A percentile compares a stretch with the other conserved stretches of the same genome.
phyloP scores from a whole-genome alignment of 2,329 filamentous ascomycete genomes.

The Cladosporium sp. region DNA sequence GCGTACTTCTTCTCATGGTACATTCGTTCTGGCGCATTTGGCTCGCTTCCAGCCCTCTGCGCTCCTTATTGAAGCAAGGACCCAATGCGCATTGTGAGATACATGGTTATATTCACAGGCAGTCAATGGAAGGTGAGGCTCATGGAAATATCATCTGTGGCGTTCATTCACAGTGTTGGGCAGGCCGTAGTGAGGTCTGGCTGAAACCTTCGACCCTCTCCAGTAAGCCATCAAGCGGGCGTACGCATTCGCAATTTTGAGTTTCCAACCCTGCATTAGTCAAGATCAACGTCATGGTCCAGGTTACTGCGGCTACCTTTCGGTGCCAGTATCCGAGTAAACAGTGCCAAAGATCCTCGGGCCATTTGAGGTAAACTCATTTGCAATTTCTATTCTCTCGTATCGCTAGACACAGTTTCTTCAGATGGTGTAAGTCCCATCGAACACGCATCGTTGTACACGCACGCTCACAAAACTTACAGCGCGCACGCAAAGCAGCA shows the following conservation, averaged over 20 bases:
- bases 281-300: conserved; percentile 7
- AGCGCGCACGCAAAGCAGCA: neutral
- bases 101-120: too few relatives aligned
- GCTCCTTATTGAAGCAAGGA: neutral
- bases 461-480: neutral
- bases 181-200: neutral
- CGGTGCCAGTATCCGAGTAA: neutral
- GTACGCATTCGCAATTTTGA: neutral
- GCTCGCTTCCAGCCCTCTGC: neutral
- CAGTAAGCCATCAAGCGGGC: neutral
- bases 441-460: neutral
- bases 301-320: neutral
- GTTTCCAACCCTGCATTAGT: neutral
- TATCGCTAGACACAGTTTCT: too few relatives aligned
- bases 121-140: too few relatives aligned
- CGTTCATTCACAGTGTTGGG: too few relatives aligned
- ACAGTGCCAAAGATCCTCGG: neutral
- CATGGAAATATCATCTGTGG: too few relatives aligned
- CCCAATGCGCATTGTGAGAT: too few relatives aligned
- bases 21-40: neutral
- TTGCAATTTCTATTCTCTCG: neutral
- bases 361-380: neutral
- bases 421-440: too few relatives aligned
- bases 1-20: neutral
- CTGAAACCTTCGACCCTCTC: neutral